Evolutionary conservation across 345 rosid species (phyloP), one percentile per base, ranked within the genome.

Genomic region (Capsella bursapastoris): DNA sequence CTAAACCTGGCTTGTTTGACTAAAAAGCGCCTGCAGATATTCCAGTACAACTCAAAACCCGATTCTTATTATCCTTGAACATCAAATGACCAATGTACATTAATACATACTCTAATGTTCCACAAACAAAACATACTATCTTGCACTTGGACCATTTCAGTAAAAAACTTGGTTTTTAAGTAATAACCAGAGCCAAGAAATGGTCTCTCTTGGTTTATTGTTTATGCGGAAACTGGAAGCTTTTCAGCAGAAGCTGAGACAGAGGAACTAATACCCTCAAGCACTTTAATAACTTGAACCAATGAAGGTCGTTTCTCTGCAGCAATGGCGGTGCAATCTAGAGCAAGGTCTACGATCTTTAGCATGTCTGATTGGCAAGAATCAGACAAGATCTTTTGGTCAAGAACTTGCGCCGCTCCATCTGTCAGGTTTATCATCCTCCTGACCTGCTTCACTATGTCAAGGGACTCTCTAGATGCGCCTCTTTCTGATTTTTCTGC

Each of bases 301-400:
- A 91, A 60, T 6, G 90, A 78, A 13, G 97, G 98, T 57, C 98
- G 82, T 64, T 89, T 94, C 76, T 91, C 97, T 0, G 95, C 93
- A 78, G 74, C 79, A 58, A 91, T 86, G 3, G 96, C 85, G 4
- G 86, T 94, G 86, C 98, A 94, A 15, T 81, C 68, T 22, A 88
- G 83, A 32, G 96, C 97, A 14, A 89, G 74, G 15, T 91, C 92
- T 18, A 94, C 84, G 57, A 88, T 88, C 75, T 71, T 89, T 28
- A 86, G 81, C 96, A 94, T 89, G 57, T 84, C 89, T 74, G 78
- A 74, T 37, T 82, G 85, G 64, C 81, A 75, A 57, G 71, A 71
- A 68, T 68, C 52, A 11, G 71, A 70, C 8, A 84, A 79, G 74
- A 91, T 84, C 67, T 79, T 88, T 4, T 88, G 82, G 78, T 93